phyloP scores from a whole-genome alignment of 345 rosid species.

The Combretum micranthum region DNA sequence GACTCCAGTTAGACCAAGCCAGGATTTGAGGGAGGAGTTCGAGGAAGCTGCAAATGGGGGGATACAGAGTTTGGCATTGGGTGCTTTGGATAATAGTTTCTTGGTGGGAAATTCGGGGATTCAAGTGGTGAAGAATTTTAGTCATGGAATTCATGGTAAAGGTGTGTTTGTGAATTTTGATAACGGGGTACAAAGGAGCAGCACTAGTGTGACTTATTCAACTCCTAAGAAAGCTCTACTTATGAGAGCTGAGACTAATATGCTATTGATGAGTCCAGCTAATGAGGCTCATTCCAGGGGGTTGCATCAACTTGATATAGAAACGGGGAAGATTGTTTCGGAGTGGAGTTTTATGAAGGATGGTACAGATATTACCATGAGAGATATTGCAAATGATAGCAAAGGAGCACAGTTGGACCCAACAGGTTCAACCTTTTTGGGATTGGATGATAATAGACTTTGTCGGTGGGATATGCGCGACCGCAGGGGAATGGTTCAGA shows the following conservation, averaged over 20 bases:
- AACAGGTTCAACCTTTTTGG: slow-evolving; percentile 87
- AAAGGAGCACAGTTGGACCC: slow-evolving; percentile 97
- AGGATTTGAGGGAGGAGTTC: slow-evolving; percentile 82
- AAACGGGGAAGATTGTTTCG: slow-evolving; percentile 81
- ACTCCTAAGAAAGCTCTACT: slow-evolving; percentile 86
- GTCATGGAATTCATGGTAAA: slow-evolving; percentile 93
- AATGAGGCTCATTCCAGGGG: slow-evolving; percentile 66
- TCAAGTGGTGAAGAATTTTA: slow-evolving; percentile 88
- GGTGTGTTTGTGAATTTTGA: slow-evolving; percentile 84
- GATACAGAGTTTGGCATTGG: slow-evolving; percentile 92
- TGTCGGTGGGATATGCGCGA: slow-evolving; percentile 99
- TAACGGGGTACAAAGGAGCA: slow-evolving; percentile 22
- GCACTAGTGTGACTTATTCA: slow-evolving; percentile 38
- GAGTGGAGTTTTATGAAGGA: slow-evolving; percentile 97
- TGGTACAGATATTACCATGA: slow-evolving; percentile 91
- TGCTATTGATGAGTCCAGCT: slow-evolving; percentile 94
- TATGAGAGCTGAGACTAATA: slow-evolving; percentile 94
- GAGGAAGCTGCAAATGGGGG: slow-evolving; percentile 90
- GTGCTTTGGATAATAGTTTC: slow-evolving; percentile 93
- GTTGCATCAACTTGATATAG: slow-evolving; percentile 94
- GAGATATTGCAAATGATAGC: slow-evolving; percentile 84
- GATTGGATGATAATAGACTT: slow-evolving; percentile 89
- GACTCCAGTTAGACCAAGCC: slow-evolving; percentile 48
- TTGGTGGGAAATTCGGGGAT: slow-evolving; percentile 86
- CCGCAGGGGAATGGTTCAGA: slow-evolving; percentile 78